Percentiles rank a stretch among this genome's conserved stretches.
These are phyloP conservation scores for Neurospora sp. DNA, from an alignment of 2,329 filamentous ascomycete species.

Conservation along the genomic window DNA sequence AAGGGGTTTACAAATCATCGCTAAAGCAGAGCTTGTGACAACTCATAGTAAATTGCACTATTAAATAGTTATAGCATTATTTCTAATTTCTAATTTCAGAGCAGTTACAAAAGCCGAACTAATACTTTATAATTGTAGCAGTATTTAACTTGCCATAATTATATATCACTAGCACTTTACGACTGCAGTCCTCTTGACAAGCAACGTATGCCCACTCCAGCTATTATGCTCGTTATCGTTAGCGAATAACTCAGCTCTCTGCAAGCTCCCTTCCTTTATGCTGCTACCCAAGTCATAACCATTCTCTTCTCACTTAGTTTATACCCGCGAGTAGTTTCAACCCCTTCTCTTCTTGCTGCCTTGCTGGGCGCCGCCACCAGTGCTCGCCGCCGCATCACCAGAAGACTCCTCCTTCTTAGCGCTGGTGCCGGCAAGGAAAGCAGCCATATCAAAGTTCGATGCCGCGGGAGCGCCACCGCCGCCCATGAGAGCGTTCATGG, in stretches of 20 bases:
- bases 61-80: too few relatives aligned
- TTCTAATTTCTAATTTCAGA: too few relatives aligned
- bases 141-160: too few relatives aligned
- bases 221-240: neutral
- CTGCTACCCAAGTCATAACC: neutral
- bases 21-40: too few relatives aligned
- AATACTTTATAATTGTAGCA: too few relatives aligned
- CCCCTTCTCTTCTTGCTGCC: neutral
- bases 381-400: conserved; percentile 3
- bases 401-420: conserved; percentile 31
- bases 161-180: accelerated
- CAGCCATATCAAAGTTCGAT: conserved; percentile 50
- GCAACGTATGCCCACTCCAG: neutral
- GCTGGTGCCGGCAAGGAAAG: conserved; percentile 48
- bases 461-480: conserved; percentile 23
- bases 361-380: neutral
- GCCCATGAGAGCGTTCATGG: conserved; percentile 49
- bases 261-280: neutral
- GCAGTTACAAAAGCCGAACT: too few relatives aligned
- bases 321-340: neutral
- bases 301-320: neutral
- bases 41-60: too few relatives aligned
- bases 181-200: neutral
- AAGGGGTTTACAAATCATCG: too few relatives aligned
- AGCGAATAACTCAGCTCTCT: neutral